Percentiles rank a stretch among this genome's conserved stretches.
phyloP scores from a whole-genome alignment of 192 early-diverging fungal genomes.

The Fimicolochytrium jonesii region DNA sequence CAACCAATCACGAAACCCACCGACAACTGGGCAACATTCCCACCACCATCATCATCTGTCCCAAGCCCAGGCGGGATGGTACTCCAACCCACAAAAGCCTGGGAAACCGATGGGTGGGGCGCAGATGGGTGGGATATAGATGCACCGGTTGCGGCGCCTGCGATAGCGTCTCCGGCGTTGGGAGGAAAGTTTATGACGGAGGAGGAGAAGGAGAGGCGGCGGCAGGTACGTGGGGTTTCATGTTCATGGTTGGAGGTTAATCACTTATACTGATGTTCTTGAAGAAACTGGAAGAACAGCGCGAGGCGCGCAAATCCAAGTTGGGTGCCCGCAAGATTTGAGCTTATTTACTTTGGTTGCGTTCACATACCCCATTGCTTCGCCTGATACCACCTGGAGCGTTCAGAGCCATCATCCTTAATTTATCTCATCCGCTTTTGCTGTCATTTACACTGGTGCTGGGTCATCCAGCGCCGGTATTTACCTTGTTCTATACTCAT shows the following conservation, averaged over 20 bases:
- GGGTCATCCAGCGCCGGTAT: no score
- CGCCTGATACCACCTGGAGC: no score
- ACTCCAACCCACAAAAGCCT: background rate
- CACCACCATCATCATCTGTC: background rate
- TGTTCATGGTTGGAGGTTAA: background rate
- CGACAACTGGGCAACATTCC: constrained; percentile 7
- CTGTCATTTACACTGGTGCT: no score
- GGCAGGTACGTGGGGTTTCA: background rate
- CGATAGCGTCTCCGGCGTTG: background rate
- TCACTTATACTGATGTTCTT: background rate
- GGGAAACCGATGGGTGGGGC: constrained; percentile 1
- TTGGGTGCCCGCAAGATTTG: constrained; percentile 5
- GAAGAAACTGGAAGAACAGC: constrained; percentile 2
- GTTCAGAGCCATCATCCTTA: no score
- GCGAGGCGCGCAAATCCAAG: constrained; percentile 5
- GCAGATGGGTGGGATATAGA: constrained; percentile 6
- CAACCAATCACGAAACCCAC: background rate
- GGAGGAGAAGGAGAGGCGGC: constrained; percentile 4
- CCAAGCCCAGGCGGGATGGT: background rate
- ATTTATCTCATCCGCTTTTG: no score
- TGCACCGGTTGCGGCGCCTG: background rate
- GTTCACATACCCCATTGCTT: no score
- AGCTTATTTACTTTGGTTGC: no score
- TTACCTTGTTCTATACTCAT: no score
- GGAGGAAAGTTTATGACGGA: background rate